A percentile compares a stretch with the other conserved stretches of the same genome.
These are phyloP conservation scores for Luvunga scandens DNA, from an alignment of 345 rosid species.

Conservation along the genomic window DNA sequence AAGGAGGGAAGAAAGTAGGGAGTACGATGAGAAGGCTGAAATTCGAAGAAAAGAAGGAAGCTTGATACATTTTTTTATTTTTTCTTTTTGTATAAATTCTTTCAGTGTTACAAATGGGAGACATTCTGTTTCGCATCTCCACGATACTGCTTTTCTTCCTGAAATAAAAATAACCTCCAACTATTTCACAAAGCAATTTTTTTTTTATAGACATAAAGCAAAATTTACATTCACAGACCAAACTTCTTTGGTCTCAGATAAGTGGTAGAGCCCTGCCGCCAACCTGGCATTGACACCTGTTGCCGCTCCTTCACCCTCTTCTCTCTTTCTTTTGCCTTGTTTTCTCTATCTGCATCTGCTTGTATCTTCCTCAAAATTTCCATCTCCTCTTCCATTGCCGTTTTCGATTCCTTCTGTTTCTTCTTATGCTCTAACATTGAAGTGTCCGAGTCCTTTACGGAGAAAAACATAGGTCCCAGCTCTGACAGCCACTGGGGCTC, in stretches of 20 bases:
- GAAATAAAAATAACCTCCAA: not conserved
- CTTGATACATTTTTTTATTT: no score
- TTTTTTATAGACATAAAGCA: no score
- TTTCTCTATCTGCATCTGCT: conserved; percentile 52
- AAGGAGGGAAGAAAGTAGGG: no score
- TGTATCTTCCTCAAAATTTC: conserved; percentile 78
- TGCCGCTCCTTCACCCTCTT: conserved; percentile 76
- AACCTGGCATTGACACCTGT: conserved; percentile 68
- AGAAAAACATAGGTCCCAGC: conserved; percentile 96
- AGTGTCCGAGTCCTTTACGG: conserved; percentile 86
- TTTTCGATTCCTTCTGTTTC: conserved; percentile 82
- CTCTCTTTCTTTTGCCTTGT: conserved; percentile 53
- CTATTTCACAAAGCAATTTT: not conserved
- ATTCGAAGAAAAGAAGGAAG: no score
- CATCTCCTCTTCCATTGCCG: conserved; percentile 97
- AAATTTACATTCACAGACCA: conserved; percentile 44
- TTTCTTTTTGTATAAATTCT: not conserved
- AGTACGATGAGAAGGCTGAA: no score
- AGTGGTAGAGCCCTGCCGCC: conserved; percentile 55
- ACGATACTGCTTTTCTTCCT: not conserved
- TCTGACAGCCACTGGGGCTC: conserved; percentile 96
- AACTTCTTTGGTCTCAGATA: conserved; percentile 78
- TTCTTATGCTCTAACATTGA: conserved; percentile 90
- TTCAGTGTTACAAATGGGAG: not conserved
- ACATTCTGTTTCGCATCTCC: not conserved